These are phyloP conservation scores for Aspergillus olivimuriae DNA, from an alignment of 495 filamentous ascomycete species.

Conservation along the genomic window DNA sequence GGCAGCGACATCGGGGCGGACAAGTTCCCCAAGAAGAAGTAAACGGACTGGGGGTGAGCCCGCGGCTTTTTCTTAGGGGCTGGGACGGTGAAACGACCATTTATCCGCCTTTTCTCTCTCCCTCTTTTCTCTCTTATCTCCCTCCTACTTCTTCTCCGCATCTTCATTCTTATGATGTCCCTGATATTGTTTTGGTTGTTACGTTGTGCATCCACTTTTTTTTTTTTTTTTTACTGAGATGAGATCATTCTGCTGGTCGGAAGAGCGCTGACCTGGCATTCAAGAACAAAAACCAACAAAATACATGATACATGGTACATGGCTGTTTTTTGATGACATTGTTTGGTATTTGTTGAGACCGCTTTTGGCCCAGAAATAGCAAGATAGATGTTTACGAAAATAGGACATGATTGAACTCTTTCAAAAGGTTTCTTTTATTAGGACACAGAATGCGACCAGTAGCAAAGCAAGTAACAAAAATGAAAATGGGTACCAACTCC, in stretches of 20 bases:
- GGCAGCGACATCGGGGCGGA: slow-evolving; percentile 71
- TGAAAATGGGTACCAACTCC: slow-evolving; percentile 38
- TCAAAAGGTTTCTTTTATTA: slow-evolving; percentile 35
- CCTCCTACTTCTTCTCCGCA: neutral
- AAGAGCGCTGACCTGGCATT: slow-evolving; percentile 36
- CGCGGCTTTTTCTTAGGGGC: slow-evolving; percentile 24
- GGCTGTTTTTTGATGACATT: neutral
- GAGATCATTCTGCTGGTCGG: slow-evolving; percentile 25
- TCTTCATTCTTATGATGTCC: slow-evolving; percentile 9
- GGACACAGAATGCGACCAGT: slow-evolving; percentile 24
- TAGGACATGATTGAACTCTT: neutral
- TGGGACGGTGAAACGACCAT: slow-evolving; percentile 12
- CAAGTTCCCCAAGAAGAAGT: slow-evolving; percentile 67
- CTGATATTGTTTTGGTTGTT: slow-evolving; percentile 14
- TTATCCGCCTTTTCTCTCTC: slow-evolving; percentile 17
- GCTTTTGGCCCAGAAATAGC: neutral
- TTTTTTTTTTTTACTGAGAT: slow-evolving; percentile 8
- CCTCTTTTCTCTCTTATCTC: slow-evolving; percentile 11
- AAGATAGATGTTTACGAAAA: slow-evolving; percentile 1
- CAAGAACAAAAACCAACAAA: slow-evolving; percentile 23
- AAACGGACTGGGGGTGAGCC: slow-evolving; percentile 27
- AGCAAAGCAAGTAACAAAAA: slow-evolving; percentile 15
- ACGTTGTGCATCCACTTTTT: slow-evolving; percentile 13
- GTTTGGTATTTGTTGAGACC: neutral
- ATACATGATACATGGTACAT: slow-evolving; percentile 18